These are phyloP conservation scores for Sorghum bicolor DNA, from an alignment of 176 grass and related monocot genomes.

Conservation along the genomic window Sorghum_bicolor_NCBIv3 NC_012870.2:7114501-7115000, in stretches of 20 bases:
- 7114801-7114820: slow-evolving; percentile 21
- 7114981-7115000: slow-evolving; percentile 21
- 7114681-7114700: slow-evolving; percentile 37
- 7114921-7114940: not conserved
- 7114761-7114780: not conserved
- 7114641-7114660: not conserved
- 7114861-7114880: not conserved
- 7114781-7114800: slow-evolving; percentile 48
- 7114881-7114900: not conserved
- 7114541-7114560: slow-evolving; percentile 1
- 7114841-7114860: no score
- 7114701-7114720: slow-evolving; percentile 39
- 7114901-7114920: slow-evolving; percentile 10
- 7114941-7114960: not conserved
- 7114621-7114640: not conserved
- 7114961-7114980: slow-evolving; percentile 21
- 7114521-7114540: not conserved
- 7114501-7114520: slow-evolving; percentile 13
- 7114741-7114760: slow-evolving; percentile 14
- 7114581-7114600: not conserved
- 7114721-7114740: slow-evolving; percentile 46
- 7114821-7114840: no score
- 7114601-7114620: slow-evolving; percentile 17
- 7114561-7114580: slow-evolving; percentile 17
- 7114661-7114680: not conserved